Evolutionary conservation across 2,329 filamentous ascomycete genomes (phyloP).

Genomic region (Tolypocladium pustulatum): DNA sequence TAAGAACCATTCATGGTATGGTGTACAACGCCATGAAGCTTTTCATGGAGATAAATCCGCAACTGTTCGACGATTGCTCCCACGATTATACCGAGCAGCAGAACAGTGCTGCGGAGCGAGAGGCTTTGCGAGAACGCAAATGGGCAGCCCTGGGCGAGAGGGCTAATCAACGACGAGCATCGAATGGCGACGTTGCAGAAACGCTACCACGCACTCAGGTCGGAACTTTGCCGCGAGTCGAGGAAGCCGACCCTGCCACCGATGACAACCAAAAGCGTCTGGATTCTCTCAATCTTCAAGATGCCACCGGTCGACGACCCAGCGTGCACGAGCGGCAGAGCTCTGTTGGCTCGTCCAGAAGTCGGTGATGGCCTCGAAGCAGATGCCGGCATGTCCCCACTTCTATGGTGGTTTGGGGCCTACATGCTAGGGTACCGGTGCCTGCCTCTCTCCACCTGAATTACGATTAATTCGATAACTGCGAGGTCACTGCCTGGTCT

Average conservation of each 20-base stretch:
- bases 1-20: constrained; percentile 96
- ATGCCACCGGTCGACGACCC: constrained; percentile 53
- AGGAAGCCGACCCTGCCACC: constrained; percentile 69
- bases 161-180: constrained; percentile 56
- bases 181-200: constrained; percentile 18
- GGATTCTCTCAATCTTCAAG: constrained; percentile 82
- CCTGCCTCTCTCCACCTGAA: background rate
- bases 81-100: constrained; percentile 97
- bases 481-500: background rate
- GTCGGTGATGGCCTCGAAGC: constrained; percentile 29
- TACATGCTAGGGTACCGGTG: background rate
- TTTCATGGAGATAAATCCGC: constrained; percentile 99
- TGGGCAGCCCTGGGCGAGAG: constrained; percentile 82
- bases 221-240: constrained; percentile 39
- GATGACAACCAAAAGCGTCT: constrained; percentile 81
- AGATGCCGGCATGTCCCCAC: background rate
- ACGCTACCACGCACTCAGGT: constrained; percentile 25
- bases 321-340: constrained; percentile 48
- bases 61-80: constrained; percentile 96
- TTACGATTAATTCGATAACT: background rate
- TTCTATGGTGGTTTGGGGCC: background rate
- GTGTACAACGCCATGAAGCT: constrained; percentile 99
- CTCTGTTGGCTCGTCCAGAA: constrained; percentile 44
- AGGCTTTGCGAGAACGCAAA: constrained; percentile 71
- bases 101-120: constrained; percentile 77